Evolutionary conservation across 495 filamentous ascomycete species (phyloP), one percentile per base, ranked within the genome.

Genomic region (Diplogelasinospora grovesii): DNA sequence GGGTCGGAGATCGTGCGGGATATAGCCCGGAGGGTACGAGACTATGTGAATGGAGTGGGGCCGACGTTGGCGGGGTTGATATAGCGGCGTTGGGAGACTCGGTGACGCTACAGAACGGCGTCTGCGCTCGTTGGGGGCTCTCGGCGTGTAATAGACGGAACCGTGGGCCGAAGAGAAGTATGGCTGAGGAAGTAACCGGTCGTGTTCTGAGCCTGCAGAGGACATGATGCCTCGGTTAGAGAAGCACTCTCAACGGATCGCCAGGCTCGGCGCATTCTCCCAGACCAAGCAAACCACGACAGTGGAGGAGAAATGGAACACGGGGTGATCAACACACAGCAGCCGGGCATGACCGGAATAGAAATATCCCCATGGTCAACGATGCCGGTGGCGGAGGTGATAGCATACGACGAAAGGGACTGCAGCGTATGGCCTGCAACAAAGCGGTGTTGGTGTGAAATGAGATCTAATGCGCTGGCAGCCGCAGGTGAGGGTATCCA

Each of bases 11-110:
- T 77, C 73, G 41, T 57, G 51, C 3, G 70, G 70, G 14, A 70
- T 50, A 41, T 68, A 73, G 16, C 73, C 70, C 9, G 69, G 38
- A 10, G 74, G 72, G 42, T 74, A 69, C 16, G 71, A 71, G 27
- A 73, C 56, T 49, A 77, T 74, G 50, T 75, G 71, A 39, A 77
- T 75, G 10, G 70, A 69, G 43, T 76, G 71, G 29, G 66, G 72
- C 16, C 74, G 61, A 41, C 71, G 68, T 15, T 60, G 61, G 39
- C 73, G 68, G 31, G 74, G 66, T 45, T 64, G 62, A 39, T 71
- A 75, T 25, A 68, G 61, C 31, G 73, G 69, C 18, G 54, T 58
- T 20, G 73, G 73, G 38, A 70, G 63, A 13, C 40, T 46, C 22
- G 61, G 50, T n/a, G 36, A 36, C 24, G 37, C 23, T 10, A 32